Percentiles rank a stretch among this genome's conserved stretches.
phyloP scores from a whole-genome alignment of 371 early-diverging fungal species.

The Circinella minor region DNA sequence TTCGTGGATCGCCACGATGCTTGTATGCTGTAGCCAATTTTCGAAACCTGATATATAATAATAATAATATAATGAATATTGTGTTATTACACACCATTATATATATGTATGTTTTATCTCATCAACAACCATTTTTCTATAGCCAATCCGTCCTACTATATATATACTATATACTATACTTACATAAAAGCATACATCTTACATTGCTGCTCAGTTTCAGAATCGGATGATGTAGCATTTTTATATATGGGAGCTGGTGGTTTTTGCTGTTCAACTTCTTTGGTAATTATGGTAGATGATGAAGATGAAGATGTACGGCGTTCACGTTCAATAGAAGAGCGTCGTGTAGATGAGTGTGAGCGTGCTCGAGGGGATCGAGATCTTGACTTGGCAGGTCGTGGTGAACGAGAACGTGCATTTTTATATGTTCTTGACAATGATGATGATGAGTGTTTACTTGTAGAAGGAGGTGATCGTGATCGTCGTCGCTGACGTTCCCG shows the following conservation, averaged over 20 bases:
- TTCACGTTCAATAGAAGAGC: neutral
- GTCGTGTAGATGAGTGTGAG: constrained; percentile 1
- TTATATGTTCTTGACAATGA: neutral
- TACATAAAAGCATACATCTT: constrained; percentile 34
- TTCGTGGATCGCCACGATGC: constrained; percentile 32
- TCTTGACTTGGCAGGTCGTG: neutral
- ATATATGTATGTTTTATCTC: no score
- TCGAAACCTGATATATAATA: constrained; percentile 26
- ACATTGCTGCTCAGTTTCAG: constrained; percentile 36
- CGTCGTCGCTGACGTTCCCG: constrained; percentile 3
- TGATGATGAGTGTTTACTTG: neutral
- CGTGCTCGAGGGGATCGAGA: neutral
- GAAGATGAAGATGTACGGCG: constrained; percentile 9
- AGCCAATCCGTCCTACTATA: no score
- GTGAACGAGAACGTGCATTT: constrained; percentile 11
- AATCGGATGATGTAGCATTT: constrained; percentile 35
- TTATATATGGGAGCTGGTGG: constrained; percentile 13
- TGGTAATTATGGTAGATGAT: neutral
- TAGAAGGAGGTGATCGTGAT: constrained; percentile 11
- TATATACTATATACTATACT: constrained; percentile 6
- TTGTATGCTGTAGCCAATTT: constrained; percentile 42
- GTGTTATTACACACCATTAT: no score
- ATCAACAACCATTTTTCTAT: no score
- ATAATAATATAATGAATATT: neutral
- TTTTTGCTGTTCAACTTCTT: neutral